Evolutionary conservation across 805 yeast species (phyloP).

Genomic region (Maudiozyma saulgeensis): DNA sequence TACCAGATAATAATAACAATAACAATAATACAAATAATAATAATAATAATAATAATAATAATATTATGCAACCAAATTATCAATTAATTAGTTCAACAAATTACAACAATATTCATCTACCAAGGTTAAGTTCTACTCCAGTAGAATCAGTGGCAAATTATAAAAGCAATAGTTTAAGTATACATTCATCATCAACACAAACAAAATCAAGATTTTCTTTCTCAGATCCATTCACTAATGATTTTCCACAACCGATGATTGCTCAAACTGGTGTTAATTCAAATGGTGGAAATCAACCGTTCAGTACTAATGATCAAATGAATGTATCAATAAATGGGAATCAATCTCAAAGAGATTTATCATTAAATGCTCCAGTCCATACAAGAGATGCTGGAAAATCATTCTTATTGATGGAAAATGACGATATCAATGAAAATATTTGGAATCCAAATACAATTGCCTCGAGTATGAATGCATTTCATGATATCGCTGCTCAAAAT

Average conservation of each 20-base stretch:
- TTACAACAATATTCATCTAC: background rate
- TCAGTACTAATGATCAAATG: background rate
- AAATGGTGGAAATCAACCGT: background rate
- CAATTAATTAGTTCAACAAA: slow-evolving; percentile 1
- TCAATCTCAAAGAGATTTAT: slow-evolving; percentile 5
- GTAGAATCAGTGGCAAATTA: slow-evolving; percentile 6
- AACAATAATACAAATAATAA: background rate
- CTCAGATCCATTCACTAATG: slow-evolving; percentile 43
- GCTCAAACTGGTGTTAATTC: background rate
- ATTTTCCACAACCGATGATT: slow-evolving; percentile 8
- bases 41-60: background rate
- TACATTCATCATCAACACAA: slow-evolving; percentile 2
- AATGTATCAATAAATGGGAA: background rate
- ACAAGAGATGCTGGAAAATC: slow-evolving; percentile 34
- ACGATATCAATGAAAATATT: slow-evolving; percentile 27
- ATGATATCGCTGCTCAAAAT: slow-evolving; percentile 17
- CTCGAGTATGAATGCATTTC: slow-evolving; percentile 13
- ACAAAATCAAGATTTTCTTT: slow-evolving; percentile 45
- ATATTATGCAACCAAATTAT: slow-evolving; percentile 5
- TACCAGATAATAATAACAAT: slow-evolving; percentile 3
- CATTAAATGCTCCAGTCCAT: slow-evolving; percentile 3
- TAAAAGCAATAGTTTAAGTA: too few species aligned
- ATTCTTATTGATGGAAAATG: slow-evolving; percentile 32
- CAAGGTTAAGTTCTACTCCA: slow-evolving; percentile 1
- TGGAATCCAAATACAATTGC: slow-evolving; percentile 28